A percentile compares a stretch with the other conserved stretches of the same genome.
Conservation (phyloP, 352 stramenopile species). For the Globisporangium cystogenes region DNA sequence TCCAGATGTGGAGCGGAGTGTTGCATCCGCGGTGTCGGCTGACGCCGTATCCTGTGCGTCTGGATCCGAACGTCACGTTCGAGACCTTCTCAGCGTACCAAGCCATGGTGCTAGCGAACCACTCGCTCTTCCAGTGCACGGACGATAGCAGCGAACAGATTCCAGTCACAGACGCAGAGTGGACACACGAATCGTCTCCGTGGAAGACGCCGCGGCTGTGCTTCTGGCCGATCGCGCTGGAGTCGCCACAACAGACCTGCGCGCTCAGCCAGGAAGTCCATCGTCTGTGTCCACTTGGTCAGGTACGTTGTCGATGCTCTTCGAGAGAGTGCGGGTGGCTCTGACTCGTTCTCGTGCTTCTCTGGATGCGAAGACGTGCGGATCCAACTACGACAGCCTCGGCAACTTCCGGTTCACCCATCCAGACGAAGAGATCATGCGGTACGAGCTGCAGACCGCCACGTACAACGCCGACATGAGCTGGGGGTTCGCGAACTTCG, state of each 20-base stretch:
- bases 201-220: constrained; percentile 64
- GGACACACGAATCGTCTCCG: constrained; percentile 43
- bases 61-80: constrained; percentile 31
- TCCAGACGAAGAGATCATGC: constrained; percentile 25
- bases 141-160: constrained; percentile 27
- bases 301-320: constrained; percentile 15
- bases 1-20: constrained; percentile 77
- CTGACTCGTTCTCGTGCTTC: too few relatives aligned
- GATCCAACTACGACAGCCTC: constrained; percentile 54
- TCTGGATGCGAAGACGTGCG: constrained; percentile 26
- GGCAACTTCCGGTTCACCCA: constrained; percentile 68
- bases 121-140: constrained; percentile 25
- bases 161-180: constrained; percentile 22
- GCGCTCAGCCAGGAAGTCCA: constrained; percentile 31
- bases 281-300: constrained; percentile 30
- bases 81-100: constrained; percentile 26
- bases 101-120: constrained; percentile 25
- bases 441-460: constrained; percentile 25
- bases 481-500: constrained; percentile 86
- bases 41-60: constrained; percentile 54
- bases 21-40: constrained; percentile 62
- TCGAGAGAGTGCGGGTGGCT: too few relatives aligned
- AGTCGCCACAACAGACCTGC: constrained; percentile 50
- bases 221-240: constrained; percentile 86
- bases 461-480: constrained; percentile 75